Base-by-base conservation (phyloP, 164 flowering plant genomes). In the Taxillus chinensis region DNA sequence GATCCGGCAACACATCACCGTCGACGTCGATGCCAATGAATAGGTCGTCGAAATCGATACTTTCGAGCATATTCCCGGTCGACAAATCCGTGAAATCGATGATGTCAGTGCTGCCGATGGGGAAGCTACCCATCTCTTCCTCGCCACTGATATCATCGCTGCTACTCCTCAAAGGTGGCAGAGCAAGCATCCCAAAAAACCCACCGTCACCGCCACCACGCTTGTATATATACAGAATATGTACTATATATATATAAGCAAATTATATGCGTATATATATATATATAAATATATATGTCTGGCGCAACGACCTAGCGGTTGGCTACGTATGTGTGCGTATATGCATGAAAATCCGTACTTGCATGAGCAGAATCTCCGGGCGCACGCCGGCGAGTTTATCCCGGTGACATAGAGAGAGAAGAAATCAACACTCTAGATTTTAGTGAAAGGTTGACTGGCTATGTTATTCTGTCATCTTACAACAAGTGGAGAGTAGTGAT, bases 41-140 rank as follows among this genome's bases (percentile, higher is more conserved):
- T 1, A 92, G 71, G 66, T 92, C 95, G 42, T 83, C 95, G 59
- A 92, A 89, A 60, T 84, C 81, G 63, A 91, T 91, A 58, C 82
- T 79, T 40, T 91, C 92, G 0, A 91, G 79, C 67, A 92, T 72
- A 65, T 71, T 78, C 49, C 74, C 84, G 2, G 65, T 68, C 1
- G 76, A 55, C 54, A 82, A 78, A 51, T 80, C 87, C 0, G 75
- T 60, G 62, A 84, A 82, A 3, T 78, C 84, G 5, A 69, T 80
- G 27, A 27, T 27, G 27, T 27, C 27, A 27, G 27, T 27, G 27
- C 27, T 27, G 2, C 67, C 77, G 13, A 67, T 62, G 6, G 72
- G 42, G 61, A 77, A 81, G 45, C 66, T 70, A 69, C 73, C 85
- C 77, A 71, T 59, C 64, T 78, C 79, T 66, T 71, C 80, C 45